Base-by-base conservation (phyloP, 352 stramenopile species). In the Phytophthora pinifolia region DNA sequence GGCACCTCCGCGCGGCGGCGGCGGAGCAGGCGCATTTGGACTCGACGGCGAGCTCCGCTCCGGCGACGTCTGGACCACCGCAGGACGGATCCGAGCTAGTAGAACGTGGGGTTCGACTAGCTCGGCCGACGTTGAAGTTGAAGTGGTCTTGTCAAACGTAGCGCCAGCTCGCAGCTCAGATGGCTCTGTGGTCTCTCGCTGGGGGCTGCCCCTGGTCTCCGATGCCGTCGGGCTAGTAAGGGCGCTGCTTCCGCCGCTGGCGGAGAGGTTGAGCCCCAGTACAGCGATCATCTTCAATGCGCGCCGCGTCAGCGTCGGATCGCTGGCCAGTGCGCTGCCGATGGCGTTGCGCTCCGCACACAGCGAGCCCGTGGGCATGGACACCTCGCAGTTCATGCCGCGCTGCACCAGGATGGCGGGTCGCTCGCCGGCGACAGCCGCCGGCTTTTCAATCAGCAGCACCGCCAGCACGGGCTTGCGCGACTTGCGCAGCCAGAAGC, bases 371-470 rank as follows among this genome's bases (percentile, higher is more conserved):
- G 91, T 98, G n/a, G 91, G 91, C 93, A 98, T 98, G 18, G 83
- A 97, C 31, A 99, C 96, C 71, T 99, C 97, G 79, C 98, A 98
- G 76, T 99, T 99, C 66, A 98, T 99, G 30, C 97, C 97, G 49
- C 96, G 85, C 55, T 98, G 97, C 37, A 98, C 72, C 20, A 91
- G 65, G 8, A 90, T 60, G 17, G 48, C 62, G 18, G 65, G 51
- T 5, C 52, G 68, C 54, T 86, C 79, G 27, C 73, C 61, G 4
- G 65, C 69, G 6, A 68, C 51, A 2, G 70, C 63, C 37, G 84
- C 70, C 34, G 65, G 38, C 53, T 92, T 96, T 59, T 98, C 83
- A 32, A 99, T 94, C 10, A 99, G 66, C 54, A 99, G 72, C 31
- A 99, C 95, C 0, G 97, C 95, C 37, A 99, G 78, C 41, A 99